These are phyloP conservation scores for Penicillium brevicompactum DNA, from an alignment of 2,329 filamentous ascomycete species.

Conservation along the genomic window DNA sequence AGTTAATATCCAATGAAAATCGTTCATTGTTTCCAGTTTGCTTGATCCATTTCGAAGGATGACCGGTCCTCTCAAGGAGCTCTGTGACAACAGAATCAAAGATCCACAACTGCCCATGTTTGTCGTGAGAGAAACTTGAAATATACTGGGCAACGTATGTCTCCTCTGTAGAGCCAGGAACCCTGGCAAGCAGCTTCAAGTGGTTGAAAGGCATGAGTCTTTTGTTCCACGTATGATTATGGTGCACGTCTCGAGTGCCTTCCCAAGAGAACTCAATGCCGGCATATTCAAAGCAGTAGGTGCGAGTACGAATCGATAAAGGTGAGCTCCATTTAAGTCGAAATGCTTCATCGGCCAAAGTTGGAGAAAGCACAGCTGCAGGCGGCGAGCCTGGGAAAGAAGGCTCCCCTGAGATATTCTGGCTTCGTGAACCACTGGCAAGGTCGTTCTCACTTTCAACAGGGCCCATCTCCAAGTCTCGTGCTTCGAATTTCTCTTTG, in stretches of 20 bases:
- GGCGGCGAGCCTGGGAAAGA: background rate
- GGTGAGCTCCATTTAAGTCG: constrained; percentile 7
- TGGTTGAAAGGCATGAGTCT: constrained; percentile 13
- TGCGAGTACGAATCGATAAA: constrained; percentile 1
- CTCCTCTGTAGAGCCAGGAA: background rate
- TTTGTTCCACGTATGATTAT: background rate
- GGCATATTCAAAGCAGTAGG: constrained; percentile 11
- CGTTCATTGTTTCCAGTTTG: background rate
- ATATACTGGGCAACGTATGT: constrained; percentile 1
- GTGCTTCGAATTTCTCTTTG: background rate
- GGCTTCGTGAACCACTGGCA: background rate
- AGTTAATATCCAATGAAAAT: background rate
- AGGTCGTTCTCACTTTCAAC: background rate
- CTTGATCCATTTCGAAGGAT: background rate
- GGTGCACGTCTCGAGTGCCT: constrained; percentile 11
- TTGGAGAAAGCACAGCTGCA: background rate
- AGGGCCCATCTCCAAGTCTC: background rate
- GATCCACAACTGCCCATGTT: constrained; percentile 11
- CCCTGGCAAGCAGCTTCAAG: constrained; percentile 11
- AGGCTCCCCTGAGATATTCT: background rate
- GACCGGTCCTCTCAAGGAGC: constrained; percentile 1
- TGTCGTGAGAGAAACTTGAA: background rate
- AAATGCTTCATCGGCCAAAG: constrained; percentile 5
- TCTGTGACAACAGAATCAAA: constrained; percentile 11
- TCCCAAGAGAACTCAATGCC: constrained; percentile 13